phyloP scores from a whole-genome alignment of 441 rosid genomes.

The Eugenia klotzschiana region DNA sequence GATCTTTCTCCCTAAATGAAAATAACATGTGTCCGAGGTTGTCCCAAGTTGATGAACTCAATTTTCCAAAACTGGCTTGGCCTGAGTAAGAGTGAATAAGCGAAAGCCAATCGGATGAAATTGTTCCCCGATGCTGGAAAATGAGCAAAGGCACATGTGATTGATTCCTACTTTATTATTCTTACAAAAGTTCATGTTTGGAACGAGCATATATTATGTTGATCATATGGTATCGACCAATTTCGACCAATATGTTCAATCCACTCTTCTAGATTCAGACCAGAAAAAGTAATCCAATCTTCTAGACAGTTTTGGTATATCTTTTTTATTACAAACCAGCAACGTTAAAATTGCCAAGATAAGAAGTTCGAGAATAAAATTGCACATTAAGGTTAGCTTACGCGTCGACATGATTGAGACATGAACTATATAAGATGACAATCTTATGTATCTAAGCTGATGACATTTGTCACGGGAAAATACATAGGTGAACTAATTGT shows the following conservation, averaged over 20 bases:
- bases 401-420: neutral
- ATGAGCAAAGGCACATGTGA: neutral
- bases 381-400: neutral
- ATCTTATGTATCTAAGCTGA: neutral
- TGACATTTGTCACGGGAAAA: neutral
- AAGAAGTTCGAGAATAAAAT: neutral
- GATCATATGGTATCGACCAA: neutral
- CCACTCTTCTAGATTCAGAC: neutral
- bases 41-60: neutral
- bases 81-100: neutral
- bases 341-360: neutral
- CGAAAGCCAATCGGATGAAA: neutral
- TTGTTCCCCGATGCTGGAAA: neutral
- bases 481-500: neutral
- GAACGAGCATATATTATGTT: neutral
- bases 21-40: neutral
- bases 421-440: neutral
- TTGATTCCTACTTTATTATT: neutral
- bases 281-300: neutral
- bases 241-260: neutral
- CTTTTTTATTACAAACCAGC: neutral
- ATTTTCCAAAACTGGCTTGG: neutral
- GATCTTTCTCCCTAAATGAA: neutral
- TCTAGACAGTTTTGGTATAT: neutral
- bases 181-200: neutral